Evolutionary conservation across 2,329 filamentous ascomycete genomes (phyloP).

Genomic region (Teratosphaeriaceae sp.): DNA sequence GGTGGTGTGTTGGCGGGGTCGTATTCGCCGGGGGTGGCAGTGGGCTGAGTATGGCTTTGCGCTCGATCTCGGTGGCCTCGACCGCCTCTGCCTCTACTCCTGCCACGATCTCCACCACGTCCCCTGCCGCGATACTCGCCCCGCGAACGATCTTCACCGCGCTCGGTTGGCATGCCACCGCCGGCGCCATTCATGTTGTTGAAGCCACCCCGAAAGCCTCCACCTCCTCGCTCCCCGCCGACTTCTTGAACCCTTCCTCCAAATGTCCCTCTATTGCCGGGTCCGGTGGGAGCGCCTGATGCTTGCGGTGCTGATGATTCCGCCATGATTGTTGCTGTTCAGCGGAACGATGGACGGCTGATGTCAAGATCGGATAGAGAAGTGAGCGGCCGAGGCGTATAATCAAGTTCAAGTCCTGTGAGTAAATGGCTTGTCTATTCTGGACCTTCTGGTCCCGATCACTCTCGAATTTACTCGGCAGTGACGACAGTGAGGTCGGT

Average conservation of each 20-base stretch:
- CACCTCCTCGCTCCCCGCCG: neutral
- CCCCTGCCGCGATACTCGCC: slow-evolving; percentile 4
- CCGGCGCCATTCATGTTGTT: neutral
- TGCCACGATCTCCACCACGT: slow-evolving; percentile 1
- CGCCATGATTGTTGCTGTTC: neutral
- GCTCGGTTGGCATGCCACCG: slow-evolving; percentile 2
- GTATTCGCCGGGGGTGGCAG: slow-evolving; percentile 1
- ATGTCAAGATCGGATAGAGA: too few relatives aligned
- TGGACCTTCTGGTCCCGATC: too few relatives aligned
- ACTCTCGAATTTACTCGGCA: too few relatives aligned
- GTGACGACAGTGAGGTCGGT: too few relatives aligned
- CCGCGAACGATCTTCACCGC: slow-evolving; percentile 1
- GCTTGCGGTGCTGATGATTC: neutral
- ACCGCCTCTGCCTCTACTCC: slow-evolving; percentile 16
- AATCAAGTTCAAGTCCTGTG: too few relatives aligned
- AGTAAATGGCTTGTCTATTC: too few relatives aligned
- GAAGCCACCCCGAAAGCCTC: neutral
- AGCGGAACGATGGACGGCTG: neutral
- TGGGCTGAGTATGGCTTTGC: slow-evolving; percentile 7
- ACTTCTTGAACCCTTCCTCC: slow-evolving; percentile 6
- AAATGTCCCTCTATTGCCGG: slow-evolving; percentile 8
- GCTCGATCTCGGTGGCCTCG: slow-evolving; percentile 9
- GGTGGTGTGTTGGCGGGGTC: slow-evolving; percentile 26
- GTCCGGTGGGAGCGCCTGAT: neutral
- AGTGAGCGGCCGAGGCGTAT: too few relatives aligned